These are phyloP conservation scores for Eragrostis tef DNA, from an alignment of 202 grass and related monocot species.

Conservation along the genomic window DNA sequence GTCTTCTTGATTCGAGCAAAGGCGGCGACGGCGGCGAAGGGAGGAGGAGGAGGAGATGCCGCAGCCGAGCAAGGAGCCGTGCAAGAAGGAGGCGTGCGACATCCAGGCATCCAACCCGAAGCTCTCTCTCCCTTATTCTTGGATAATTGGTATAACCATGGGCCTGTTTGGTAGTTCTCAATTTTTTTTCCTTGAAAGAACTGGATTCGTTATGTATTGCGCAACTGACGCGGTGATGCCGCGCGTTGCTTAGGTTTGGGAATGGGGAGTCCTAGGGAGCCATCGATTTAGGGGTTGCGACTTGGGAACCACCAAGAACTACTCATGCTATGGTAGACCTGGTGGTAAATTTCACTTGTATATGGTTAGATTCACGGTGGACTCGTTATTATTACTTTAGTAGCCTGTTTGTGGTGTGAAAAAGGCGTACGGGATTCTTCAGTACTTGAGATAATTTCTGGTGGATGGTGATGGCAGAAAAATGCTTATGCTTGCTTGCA, in stretches of 20 bases:
- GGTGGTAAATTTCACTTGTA: background rate
- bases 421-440: background rate
- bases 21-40: background rate
- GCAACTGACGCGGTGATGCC: background rate
- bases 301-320: background rate
- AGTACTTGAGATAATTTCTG: background rate
- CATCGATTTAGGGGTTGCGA: background rate
- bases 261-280: background rate
- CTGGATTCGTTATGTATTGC: background rate
- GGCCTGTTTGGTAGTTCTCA: background rate
- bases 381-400: background rate
- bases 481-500: background rate
- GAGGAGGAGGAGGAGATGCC: constrained; percentile 43
- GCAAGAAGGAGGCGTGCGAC: constrained; percentile 96
- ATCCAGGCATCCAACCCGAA: constrained; percentile 61
- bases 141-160: background rate
- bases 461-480: constrained; percentile 18
- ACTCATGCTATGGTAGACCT: background rate
- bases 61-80: constrained; percentile 83
- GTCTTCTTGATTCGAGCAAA: background rate
- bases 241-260: background rate
- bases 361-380: background rate
- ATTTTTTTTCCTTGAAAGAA: background rate
- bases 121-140: background rate
- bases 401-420: background rate